Evolutionary conservation across 306 rosid species (phyloP).

Genomic region (Carpinus viminea): DNA sequence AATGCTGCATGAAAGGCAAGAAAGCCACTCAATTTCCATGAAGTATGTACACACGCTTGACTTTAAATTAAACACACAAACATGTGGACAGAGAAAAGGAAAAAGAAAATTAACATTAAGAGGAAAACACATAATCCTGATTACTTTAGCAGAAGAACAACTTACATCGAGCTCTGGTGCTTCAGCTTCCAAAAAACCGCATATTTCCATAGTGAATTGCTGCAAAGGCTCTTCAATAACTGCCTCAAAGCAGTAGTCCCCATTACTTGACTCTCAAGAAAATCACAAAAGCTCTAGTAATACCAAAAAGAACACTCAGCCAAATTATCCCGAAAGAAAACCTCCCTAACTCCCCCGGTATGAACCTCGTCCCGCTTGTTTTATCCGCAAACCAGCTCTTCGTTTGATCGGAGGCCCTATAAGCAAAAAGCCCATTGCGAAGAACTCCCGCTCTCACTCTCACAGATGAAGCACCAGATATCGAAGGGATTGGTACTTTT

Average conservation of each 20-base stretch:
- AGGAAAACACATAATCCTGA: neutral
- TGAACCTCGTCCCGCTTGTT: constrained; percentile 91
- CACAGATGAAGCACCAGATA: neutral
- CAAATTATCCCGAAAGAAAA: constrained; percentile 22
- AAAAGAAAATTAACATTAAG: neutral
- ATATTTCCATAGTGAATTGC: constrained; percentile 67
- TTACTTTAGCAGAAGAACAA: neutral
- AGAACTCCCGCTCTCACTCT: constrained; percentile 8
- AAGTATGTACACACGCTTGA: neutral
- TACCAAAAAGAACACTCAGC: constrained; percentile 27
- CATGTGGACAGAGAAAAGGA: neutral
- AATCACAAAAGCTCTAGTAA: constrained; percentile 19
- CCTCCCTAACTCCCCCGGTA: constrained; percentile 81
- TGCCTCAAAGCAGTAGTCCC: constrained; percentile 52
- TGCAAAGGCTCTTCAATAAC: constrained; percentile 71
- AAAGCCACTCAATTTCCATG: neutral
- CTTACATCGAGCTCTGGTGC: constrained; percentile 43
- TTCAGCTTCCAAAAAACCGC: constrained; percentile 93
- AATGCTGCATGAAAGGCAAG: neutral
- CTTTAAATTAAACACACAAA: neutral
- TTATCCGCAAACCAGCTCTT: constrained; percentile 75
- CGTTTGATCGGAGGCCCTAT: constrained; percentile 68
- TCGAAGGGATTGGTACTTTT: neutral
- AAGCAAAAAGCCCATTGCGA: constrained; percentile 56
- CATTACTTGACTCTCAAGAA: constrained; percentile 42